Evolutionary conservation across 225 moss, liverwort and hornwort species (phyloP).

Genomic region (Pseudoscleropodium purum): DNA sequence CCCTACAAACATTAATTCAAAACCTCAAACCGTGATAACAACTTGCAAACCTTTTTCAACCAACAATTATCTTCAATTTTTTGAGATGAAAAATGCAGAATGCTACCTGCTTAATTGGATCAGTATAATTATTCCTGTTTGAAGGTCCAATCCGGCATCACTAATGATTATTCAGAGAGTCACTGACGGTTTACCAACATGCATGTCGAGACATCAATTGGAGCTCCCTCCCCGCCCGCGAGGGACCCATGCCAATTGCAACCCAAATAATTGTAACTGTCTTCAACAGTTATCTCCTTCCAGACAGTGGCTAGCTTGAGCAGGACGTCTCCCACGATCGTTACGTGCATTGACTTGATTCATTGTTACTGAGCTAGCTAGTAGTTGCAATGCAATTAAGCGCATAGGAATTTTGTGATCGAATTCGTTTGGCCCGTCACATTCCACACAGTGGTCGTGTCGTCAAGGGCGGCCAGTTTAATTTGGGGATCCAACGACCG

Average conservation of each 20-base stretch:
- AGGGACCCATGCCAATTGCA: neutral
- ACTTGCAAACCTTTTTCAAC: neutral
- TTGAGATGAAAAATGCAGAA: neutral
- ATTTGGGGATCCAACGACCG: neutral
- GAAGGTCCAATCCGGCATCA: neutral
- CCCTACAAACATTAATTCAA: neutral
- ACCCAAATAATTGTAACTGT: neutral
- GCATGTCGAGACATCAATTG: neutral
- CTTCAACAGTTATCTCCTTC: neutral
- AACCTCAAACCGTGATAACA: neutral
- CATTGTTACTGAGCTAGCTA: neutral
- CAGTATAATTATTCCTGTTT: neutral
- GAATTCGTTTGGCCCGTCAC: neutral
- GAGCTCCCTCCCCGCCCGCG: neutral
- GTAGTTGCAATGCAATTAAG: neutral
- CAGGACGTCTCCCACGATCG: neutral
- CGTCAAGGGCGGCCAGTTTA: neutral
- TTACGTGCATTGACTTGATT: neutral
- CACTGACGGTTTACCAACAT: neutral
- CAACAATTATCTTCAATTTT: neutral
- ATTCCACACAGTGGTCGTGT: neutral
- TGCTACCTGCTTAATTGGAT: neutral
- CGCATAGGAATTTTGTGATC: neutral
- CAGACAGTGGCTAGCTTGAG: neutral
- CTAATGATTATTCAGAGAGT: neutral